phyloP scores from a whole-genome alignment of 352 stramenopile genomes.

The Globisporangium viniferum region DNA sequence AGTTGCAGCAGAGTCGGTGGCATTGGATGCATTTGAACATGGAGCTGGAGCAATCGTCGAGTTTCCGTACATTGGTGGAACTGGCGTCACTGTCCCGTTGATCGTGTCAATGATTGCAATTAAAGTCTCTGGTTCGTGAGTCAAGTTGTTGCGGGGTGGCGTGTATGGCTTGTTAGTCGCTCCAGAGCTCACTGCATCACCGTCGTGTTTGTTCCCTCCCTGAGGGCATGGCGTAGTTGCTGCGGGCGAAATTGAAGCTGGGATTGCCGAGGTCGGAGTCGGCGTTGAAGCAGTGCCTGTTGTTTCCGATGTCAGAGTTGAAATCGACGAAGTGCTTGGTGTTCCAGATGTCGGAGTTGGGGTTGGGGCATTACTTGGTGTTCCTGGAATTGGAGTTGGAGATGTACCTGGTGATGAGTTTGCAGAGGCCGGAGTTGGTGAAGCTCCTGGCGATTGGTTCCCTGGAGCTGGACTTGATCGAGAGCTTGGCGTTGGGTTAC shows the following conservation, averaged over 20 bases:
- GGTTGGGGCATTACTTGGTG: background rate
- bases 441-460: background rate
- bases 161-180: background rate
- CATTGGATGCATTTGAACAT: background rate
- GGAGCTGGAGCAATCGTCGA: background rate
- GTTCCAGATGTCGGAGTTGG: too few species aligned
- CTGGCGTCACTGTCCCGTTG: background rate
- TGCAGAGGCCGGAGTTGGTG: background rate
- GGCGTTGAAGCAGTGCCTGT: background rate
- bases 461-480: background rate
- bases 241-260: background rate
- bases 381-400: background rate
- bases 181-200: background rate
- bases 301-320: background rate
- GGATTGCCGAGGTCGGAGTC: background rate
- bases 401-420: background rate
- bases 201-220: background rate
- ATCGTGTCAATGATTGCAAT: background rate
- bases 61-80: background rate
- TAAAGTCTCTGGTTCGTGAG: background rate
- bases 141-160: background rate
- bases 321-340: background rate
- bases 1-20: background rate
- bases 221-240: background rate
- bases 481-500: background rate